Evolutionary conservation across 2,329 filamentous ascomycete genomes (phyloP), one percentile per base, ranked within the genome.

Genomic region (Arthrobotrys megalospora): DNA sequence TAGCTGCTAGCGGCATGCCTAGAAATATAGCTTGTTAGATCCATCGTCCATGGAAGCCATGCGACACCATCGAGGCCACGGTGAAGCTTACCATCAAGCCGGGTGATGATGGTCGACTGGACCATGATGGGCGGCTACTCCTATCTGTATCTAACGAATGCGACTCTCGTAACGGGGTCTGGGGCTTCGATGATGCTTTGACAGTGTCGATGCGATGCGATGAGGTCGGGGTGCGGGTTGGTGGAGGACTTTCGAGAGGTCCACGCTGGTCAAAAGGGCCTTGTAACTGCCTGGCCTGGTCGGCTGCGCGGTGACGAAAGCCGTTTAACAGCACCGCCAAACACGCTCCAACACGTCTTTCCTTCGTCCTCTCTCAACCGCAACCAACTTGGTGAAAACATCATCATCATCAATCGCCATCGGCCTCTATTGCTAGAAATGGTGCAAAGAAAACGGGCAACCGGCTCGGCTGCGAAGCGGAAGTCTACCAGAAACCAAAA

Each of bases 1-100:
- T 97, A 77, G 95, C 95, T 83, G 94, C 95, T 81, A 99, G 90
- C 88, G 97, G 94, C 81, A 98, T 90, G 88, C 95, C 94, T 97
- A 82, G 63, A 80, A 75, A 79, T 60, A 79, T 66, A 32, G 69
- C 6, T 67, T 11, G 62, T 68, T 38, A 60, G 43, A 81, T 83
- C 75, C 82, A 80, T 28, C 63, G 32, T 41, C 41, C 34, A 34
- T 32, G 19, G 45, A 62, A 47, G 28, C 48, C 34, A 66, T 70
- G 73, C 80, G 69, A 80, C 76, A 78, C 64, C 73, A 68, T 45
- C 52, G 12, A 24, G n/a, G 65, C 62, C 34, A 38, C 38, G 38
- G 60, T 52, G 63, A 62, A 50, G 66, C 70, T 80, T 84, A 96
- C 94, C 95, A 86, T 98, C 96, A 64, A 98, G 89, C 85, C 96